Evolutionary conservation across 768 basidiomycete genomes (phyloP).

Genomic region (Phanerochaete sordida): DNA sequence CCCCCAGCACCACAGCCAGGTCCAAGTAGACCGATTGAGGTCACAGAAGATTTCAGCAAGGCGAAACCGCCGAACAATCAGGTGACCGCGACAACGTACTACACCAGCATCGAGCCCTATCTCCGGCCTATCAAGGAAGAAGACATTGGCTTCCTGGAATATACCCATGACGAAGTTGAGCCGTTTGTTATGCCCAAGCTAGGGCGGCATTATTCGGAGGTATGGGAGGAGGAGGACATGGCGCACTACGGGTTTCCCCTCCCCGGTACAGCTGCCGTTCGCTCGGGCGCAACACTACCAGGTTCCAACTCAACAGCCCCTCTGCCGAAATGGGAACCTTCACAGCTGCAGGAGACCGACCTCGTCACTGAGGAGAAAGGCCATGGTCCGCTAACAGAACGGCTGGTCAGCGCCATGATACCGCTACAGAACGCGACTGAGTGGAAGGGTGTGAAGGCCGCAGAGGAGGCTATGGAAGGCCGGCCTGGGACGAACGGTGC

Average conservation of each 20-base stretch:
- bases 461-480: constrained; percentile 83
- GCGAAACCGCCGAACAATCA: constrained; percentile 66
- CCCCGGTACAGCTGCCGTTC: constrained; percentile 37
- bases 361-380: constrained; percentile 71
- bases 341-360: constrained; percentile 71
- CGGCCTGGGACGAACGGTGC: constrained; percentile 66
- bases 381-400: constrained; percentile 85
- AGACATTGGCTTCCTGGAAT: constrained; percentile 90
- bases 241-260: constrained; percentile 41
- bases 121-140: constrained; percentile 89
- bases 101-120: constrained; percentile 86
- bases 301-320: constrained; percentile 42
- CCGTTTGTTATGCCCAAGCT: constrained; percentile 84
- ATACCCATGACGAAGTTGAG: constrained; percentile 86
- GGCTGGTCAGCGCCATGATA: constrained; percentile 71
- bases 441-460: constrained; percentile 79
- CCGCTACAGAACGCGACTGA: constrained; percentile 59
- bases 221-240: constrained; percentile 92
- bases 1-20: constrained; percentile 65
- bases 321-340: constrained; percentile 78
- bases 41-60: constrained; percentile 87
- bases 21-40: constrained; percentile 81
- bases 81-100: constrained; percentile 72
- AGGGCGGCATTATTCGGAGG: constrained; percentile 82
- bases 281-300: constrained; percentile 29